Percentiles rank a stretch among this genome's conserved stretches.
Conservation (phyloP, 257 asterid genomes). For the Penstemon davidsonii region DNA sequence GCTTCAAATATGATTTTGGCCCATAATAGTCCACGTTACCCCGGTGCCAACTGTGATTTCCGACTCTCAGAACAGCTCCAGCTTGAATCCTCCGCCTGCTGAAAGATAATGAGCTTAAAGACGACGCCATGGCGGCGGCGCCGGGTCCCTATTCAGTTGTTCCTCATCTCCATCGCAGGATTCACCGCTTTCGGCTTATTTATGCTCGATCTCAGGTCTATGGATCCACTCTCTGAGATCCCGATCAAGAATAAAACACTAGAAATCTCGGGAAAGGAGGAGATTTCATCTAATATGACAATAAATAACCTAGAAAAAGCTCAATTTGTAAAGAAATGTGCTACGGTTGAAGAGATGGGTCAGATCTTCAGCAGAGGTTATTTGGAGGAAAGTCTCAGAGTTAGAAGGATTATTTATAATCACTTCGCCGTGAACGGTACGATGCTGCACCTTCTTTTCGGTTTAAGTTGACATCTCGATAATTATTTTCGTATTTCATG, state of each 20-base stretch:
- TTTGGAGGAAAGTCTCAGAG: conserved; percentile 61
- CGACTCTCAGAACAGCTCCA: background rate
- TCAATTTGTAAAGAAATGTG: conserved; percentile 48
- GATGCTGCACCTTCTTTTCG: background rate
- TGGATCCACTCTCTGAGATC: conserved; percentile 49
- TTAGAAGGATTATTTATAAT: conserved; percentile 50
- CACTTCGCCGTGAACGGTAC: conserved; percentile 76
- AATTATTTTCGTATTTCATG: conserved; percentile 5
- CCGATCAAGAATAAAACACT: conserved; percentile 31
- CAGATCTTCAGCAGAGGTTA: conserved; percentile 60
- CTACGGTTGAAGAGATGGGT: conserved; percentile 97
- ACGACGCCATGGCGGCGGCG: conserved; percentile 53
- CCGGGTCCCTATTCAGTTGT: conserved; percentile 33
- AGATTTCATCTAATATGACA: conserved; percentile 30
- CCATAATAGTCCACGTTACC: background rate
- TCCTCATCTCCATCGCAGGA: conserved; percentile 44
- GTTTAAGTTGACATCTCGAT: background rate
- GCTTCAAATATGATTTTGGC: background rate
- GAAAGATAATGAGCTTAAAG: conserved; percentile 37
- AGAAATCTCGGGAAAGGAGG: conserved; percentile 11
- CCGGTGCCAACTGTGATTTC: background rate
- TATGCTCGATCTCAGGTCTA: conserved; percentile 56
- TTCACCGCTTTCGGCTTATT: conserved; percentile 55
- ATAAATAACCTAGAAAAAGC: conserved; percentile 8
- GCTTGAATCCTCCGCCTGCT: background rate